These are phyloP conservation scores for Acanthamoeba polyphaga DNA, from an alignment of 208 protist genomes.

Conservation along the genomic window DNA sequence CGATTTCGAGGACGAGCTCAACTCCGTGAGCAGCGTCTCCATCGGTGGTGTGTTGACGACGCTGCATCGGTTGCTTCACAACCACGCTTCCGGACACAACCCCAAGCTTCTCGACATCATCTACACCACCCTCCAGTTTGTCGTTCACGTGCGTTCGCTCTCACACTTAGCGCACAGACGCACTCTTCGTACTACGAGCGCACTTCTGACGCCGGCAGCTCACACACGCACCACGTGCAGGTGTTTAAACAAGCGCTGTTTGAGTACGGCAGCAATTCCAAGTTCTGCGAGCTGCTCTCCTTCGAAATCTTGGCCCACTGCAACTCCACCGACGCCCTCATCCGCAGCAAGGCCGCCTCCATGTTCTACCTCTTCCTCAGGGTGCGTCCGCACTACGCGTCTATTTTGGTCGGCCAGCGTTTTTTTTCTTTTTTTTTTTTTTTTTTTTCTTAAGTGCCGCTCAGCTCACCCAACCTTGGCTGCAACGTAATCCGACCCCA, in stretches of 20 bases:
- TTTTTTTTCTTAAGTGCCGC: too few relatives aligned
- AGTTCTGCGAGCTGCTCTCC: conserved; percentile 58
- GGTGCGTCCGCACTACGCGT: background rate
- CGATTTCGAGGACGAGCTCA: conserved; percentile 39
- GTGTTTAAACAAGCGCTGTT: conserved; percentile 33
- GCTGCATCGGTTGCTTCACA: conserved; percentile 10
- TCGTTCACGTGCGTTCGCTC: background rate
- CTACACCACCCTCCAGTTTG: background rate
- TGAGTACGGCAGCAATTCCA: conserved; percentile 10
- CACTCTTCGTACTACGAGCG: too few relatives aligned
- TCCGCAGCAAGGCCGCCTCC: background rate
- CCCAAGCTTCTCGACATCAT: background rate
- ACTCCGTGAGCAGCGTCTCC: background rate
- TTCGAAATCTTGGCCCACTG: conserved; percentile 18
- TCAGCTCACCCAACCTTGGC: too few relatives aligned
- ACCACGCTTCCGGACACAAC: background rate
- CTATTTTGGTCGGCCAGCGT: too few relatives aligned
- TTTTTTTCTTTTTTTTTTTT: background rate
- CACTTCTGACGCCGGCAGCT: too few relatives aligned
- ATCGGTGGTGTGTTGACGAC: background rate
- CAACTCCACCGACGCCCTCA: conserved; percentile 12
- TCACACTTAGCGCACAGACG: too few relatives aligned
- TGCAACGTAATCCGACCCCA: background rate
- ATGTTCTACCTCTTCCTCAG: conserved; percentile 38
- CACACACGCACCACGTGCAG: background rate